Base-by-base conservation (phyloP, 495 filamentous ascomycete genomes). In the Cercophora newfieldiana region DNA sequence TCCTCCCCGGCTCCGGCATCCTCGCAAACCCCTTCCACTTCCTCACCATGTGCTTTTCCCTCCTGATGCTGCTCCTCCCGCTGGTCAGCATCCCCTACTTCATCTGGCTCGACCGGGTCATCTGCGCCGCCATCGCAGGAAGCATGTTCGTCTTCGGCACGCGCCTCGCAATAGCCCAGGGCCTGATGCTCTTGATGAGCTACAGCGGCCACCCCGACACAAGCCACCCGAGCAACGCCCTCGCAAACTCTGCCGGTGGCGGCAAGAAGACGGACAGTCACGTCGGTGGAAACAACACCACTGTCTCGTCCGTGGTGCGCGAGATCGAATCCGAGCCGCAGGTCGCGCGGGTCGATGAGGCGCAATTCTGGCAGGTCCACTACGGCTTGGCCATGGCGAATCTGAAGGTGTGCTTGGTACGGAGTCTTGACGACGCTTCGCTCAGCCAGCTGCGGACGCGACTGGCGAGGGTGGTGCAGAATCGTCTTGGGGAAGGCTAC, bases 341-440 rank as follows among this genome's bases (percentile, higher is more conserved):
- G 30, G 87, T 99, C 7, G 86, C 84, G 31, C 83, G 82, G 1
- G 86, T 99, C 59, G 91, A 96, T 60, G 94, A 97, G 72, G 94
- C 93, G 1, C 85, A 90, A 71, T 96, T 99, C 79, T 99, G 95
- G 95, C 95, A 99, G 80, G 96, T 97, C 21, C 95, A 99, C 77
- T 97, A 98, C 74, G 94, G 95, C 2, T 81, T 97, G 47, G 95
- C 91, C 72, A 96, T 97, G 90, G 95, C 95, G 14, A 97, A 94
- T 69, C 71, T 99, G 66, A 97, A 94, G 78, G 71, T 99, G 18
- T 82, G 88, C 30, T 85, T 93, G 0, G 77, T 49, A 24, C 50
- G 67, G 50, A 85, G 85, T 16, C 74, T 77, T 29, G 87, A 88
- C 21, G 90, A 91, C 56, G 85, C 89, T 5, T 83, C 85, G n/a